A percentile compares a stretch with the other conserved stretches of the same genome.
These are phyloP conservation scores for Tetradesmus lagerheimii DNA, from an alignment of 139 green algal genomes.

Conservation along the genomic window DNA sequence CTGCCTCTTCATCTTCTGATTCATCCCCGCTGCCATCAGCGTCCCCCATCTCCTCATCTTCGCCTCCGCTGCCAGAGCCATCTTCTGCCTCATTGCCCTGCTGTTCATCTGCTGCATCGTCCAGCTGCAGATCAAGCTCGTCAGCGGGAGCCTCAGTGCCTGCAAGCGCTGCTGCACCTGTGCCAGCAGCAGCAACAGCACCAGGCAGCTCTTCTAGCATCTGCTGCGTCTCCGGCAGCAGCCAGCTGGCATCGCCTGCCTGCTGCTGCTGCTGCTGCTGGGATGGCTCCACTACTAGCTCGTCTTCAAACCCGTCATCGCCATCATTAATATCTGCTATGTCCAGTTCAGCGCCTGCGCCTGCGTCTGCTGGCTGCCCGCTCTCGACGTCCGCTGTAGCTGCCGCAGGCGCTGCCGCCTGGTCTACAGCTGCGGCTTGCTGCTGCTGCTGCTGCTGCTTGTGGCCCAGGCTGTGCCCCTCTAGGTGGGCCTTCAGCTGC, in stretches of 20 bases:
- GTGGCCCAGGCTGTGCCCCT: constrained; percentile 25
- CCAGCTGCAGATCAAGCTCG: constrained; percentile 42
- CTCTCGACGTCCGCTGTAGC: not conserved
- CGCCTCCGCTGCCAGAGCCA: not conserved
- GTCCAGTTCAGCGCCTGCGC: constrained; percentile 18
- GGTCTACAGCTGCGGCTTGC: not conserved
- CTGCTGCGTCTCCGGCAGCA: constrained; percentile 26
- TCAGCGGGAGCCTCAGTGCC: not conserved
- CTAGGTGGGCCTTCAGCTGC: constrained; percentile 40
- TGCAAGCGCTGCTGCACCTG: not conserved
- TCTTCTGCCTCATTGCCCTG: not conserved
- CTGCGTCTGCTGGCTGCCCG: not conserved
- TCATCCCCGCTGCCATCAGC: not conserved
- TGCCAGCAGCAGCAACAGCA: not conserved
- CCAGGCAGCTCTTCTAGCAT: constrained; percentile 12
- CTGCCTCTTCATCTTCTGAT: constrained; percentile 2
- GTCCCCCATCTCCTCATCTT: constrained; percentile 7
- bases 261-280: constrained; percentile 5
- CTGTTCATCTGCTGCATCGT: constrained; percentile 10
- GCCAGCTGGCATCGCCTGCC: not conserved
- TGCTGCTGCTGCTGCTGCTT: not conserved
- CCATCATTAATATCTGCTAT: constrained; percentile 7
- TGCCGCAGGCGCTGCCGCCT: not conserved
- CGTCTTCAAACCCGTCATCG: constrained; percentile 13
- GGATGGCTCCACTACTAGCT: constrained; percentile 20